Base-by-base conservation (phyloP, 352 stramenopile genomes). In the Globisporangium recalcitrans region DNA sequence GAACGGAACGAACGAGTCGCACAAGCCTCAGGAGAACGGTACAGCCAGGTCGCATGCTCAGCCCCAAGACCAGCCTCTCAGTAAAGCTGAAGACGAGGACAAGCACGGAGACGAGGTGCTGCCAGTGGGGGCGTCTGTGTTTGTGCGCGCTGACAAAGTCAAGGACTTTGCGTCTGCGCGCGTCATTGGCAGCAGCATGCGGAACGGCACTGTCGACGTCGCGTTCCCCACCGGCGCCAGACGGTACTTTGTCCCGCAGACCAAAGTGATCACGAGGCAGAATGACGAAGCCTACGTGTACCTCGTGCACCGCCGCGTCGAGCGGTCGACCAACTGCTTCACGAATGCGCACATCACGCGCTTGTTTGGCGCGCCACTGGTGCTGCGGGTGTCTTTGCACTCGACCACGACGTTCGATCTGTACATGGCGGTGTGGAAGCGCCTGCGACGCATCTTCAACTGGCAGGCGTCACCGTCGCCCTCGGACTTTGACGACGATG, bases 371-470 rank as follows among this genome's bases (percentile, higher is more conserved):
- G 80, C 83, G 0, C 86, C 86, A 26, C 60, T 95, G 6, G 71
- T 91, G 0, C 73, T 95, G 48, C 74, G 79, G 2, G 65, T 95
- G n/a, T 91, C 86, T 4, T 53, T 91, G 13, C 68, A 65, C 6
- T 58, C 63, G 22, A 93, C 84, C 29, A 86, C 84, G 1, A 75
- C 73, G 6, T 93, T 88, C 42, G 85, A 85, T 32, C 64, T 95
- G 27, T 95, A 95, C 44, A 65, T 88, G 71, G 58, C 85, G 0
- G 76, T 95, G 8, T 95, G 86, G 86, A 78, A 77, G 27, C 82
- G 84, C 46, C 61, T 95, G 8, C 81, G 75, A 4, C 82, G 86
- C 7, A 95, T 95, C 57, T 95, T 95, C 62, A 91, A 95, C 62
- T 95, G 86, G 86, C 69, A 86, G 22, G 58, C 71, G 24, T 78